Percentiles rank a stretch among this genome's conserved stretches.
These are phyloP conservation scores for Scutellaria minor DNA, from an alignment of 257 asterid species.

Conservation along the genomic window DNA sequence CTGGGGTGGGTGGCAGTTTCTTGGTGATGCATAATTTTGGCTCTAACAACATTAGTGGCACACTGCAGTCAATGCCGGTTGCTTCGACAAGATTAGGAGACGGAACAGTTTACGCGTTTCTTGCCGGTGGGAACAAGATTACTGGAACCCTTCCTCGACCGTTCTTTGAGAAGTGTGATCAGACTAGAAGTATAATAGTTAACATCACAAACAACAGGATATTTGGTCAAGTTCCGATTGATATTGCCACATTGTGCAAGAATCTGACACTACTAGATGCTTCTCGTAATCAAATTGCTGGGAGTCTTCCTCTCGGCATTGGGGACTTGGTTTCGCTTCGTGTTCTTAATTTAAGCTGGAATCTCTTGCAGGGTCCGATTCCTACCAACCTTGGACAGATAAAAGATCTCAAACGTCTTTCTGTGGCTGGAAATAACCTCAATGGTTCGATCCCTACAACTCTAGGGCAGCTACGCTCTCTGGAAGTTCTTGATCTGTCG, in stretches of 20 bases:
- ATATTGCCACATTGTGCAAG: conserved; percentile 59
- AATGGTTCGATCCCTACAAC: conserved; percentile 71
- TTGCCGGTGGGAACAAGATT: conserved; percentile 76
- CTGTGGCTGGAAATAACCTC: conserved; percentile 74
- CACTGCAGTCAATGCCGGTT: conserved; percentile 61
- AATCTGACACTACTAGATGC: conserved; percentile 64
- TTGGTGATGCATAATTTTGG: conserved; percentile 77
- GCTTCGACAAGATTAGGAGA: conserved; percentile 58
- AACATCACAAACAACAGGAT: conserved; percentile 65
- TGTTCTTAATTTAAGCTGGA: conserved; percentile 73
- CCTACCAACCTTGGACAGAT: conserved; percentile 69
- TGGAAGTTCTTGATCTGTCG: conserved; percentile 78
- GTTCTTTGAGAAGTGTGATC: conserved; percentile 68
- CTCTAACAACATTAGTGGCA: conserved; percentile 68
- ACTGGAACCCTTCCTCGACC: conserved; percentile 64
- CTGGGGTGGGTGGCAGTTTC: conserved; percentile 45
- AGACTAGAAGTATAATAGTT: conserved; percentile 60
- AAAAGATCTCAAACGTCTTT: conserved; percentile 61
- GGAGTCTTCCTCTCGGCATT: conserved; percentile 59
- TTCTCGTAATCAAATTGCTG: conserved; percentile 67
- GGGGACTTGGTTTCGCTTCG: conserved; percentile 60
- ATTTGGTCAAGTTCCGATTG: conserved; percentile 66
- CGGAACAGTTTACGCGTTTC: conserved; percentile 68
- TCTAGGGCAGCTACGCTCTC: conserved; percentile 59
- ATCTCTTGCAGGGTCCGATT: conserved; percentile 64